Evolutionary conservation across 495 filamentous ascomycete genomes (phyloP).

Genomic region (Bacidia gigantensis): DNA sequence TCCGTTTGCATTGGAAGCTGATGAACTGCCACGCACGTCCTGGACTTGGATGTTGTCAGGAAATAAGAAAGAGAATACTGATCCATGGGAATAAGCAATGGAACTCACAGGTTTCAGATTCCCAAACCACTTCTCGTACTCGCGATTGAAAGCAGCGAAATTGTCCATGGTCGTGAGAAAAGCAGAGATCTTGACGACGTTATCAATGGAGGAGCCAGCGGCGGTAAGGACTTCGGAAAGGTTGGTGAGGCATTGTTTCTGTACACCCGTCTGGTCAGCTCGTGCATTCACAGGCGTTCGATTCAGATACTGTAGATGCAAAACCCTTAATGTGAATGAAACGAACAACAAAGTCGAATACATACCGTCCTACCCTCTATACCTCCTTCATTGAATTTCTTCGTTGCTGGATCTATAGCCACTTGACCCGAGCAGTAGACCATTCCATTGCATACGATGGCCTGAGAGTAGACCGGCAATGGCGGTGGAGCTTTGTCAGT

Average conservation of each 20-base stretch:
- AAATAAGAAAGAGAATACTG: neutral
- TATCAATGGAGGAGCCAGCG: slow-evolving; percentile 44
- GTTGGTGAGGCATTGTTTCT: slow-evolving; percentile 45
- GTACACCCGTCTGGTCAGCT: neutral
- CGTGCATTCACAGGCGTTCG: neutral
- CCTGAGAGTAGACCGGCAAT: slow-evolving; percentile 32
- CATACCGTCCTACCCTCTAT: slow-evolving; percentile 43
- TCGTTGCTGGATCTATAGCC: slow-evolving; percentile 36
- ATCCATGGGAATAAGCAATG: neutral
- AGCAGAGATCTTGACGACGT: slow-evolving; percentile 58
- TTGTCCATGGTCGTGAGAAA: slow-evolving; percentile 58
- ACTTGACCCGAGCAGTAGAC: slow-evolving; percentile 36
- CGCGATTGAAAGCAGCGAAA: slow-evolving; percentile 51
- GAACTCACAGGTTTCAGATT: slow-evolving; percentile 40
- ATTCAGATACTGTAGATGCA: neutral
- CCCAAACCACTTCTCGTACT: slow-evolving; percentile 43
- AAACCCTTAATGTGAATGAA: too few species aligned
- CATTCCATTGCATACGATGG: slow-evolving; percentile 29
- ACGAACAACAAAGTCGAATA: neutral
- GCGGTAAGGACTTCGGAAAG: slow-evolving; percentile 51
- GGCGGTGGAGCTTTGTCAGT: slow-evolving; percentile 28
- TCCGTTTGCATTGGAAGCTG: slow-evolving; percentile 50
- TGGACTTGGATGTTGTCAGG: slow-evolving; percentile 19
- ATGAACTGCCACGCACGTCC: slow-evolving; percentile 56
- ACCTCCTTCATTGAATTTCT: slow-evolving; percentile 34